A percentile compares a stretch with the other conserved stretches of the same genome.
Conservation (phyloP, 2,329 filamentous ascomycete species). For the Byssochlamys sp. region DNA sequence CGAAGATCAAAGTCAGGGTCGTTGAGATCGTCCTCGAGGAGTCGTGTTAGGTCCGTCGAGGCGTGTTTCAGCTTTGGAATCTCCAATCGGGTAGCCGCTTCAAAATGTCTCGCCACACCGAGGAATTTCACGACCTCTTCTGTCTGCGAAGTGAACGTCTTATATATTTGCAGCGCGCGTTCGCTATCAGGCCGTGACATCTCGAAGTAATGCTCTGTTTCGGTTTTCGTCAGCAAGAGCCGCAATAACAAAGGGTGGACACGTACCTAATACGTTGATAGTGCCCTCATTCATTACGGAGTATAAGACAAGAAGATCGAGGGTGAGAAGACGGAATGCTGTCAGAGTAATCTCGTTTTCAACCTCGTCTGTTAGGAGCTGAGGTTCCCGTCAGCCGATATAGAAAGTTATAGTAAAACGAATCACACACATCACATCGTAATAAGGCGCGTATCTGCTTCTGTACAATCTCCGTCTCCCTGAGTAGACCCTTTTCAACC, state of each 20-base stretch:
- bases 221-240: background rate
- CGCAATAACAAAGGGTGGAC: background rate
- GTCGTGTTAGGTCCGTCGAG: slow-evolving; percentile 77
- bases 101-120: slow-evolving; percentile 74
- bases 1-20: slow-evolving; percentile 94
- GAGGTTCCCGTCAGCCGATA: slow-evolving; percentile 10
- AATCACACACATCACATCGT: slow-evolving; percentile 67
- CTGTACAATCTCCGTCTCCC: slow-evolving; percentile 86
- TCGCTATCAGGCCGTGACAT: slow-evolving; percentile 93
- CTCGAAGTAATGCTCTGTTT: slow-evolving; percentile 85
- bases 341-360: slow-evolving; percentile 96
- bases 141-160: slow-evolving; percentile 81
- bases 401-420: background rate
- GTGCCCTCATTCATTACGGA: slow-evolving; percentile 93
- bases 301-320: slow-evolving; percentile 82
- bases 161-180: slow-evolving; percentile 82
- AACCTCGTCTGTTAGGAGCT: slow-evolving; percentile 77
- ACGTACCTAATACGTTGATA: slow-evolving; percentile 84
- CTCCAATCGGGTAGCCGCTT: slow-evolving; percentile 82
- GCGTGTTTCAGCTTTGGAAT: slow-evolving; percentile 97
- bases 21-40: slow-evolving; percentile 86
- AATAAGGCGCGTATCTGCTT: slow-evolving; percentile 75
- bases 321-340: slow-evolving; percentile 79
- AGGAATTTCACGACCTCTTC: slow-evolving; percentile 87
- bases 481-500: slow-evolving; percentile 81